Base-by-base conservation (phyloP, 179 eudicot genomes). In the Corrigiola litoralis region DNA sequence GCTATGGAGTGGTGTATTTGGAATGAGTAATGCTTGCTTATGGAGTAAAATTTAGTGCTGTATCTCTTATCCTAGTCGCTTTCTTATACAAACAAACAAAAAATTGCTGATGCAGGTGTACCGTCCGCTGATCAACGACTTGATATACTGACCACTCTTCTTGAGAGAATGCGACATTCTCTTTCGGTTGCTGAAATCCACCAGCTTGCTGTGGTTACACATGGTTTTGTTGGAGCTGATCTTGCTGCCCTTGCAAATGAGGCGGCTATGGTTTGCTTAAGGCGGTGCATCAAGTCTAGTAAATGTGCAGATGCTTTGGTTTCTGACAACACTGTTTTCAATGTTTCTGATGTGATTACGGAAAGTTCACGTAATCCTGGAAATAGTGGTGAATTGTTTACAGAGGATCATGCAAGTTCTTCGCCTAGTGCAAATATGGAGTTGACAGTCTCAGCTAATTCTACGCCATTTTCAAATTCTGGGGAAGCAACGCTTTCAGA, bases 201-300 rank as follows among this genome's bases (percentile, higher is more conserved):
- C 65, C 68, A 84, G 41, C 82, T 94, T 70, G 83, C 99, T 51
- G 75, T 57, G 60, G 72, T 72, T 57, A 86, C 97, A 23, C 97
- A 94, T 76, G 99, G 96, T 37, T 94, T 84, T 69, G 99, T 94
- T 61, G 99, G 99, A 68, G 99, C 97, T 76, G 99, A 94, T 80
- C 74, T 94, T 60, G 89, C 72, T 62, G 81, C 91, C 38, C 87
- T 94, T 38, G 83, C 85, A 79, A 84, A 86, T 76, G 89, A 90
- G 75, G 96, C 99, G 33, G 88, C 87, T 40, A 72, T 87, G 81
- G 79, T 78, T 63, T 78, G 94, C 72, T 87, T 90, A 64, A 78
- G 88, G 69, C 81, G 79, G 55, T 74, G 74, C 72, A 62, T 81
- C 47, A 54, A 59, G 32, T 71, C 56, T 47, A 64, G 41, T 53